These are phyloP conservation scores for Penicillium coffeae DNA, from an alignment of 495 filamentous ascomycete genomes.

Conservation along the genomic window DNA sequence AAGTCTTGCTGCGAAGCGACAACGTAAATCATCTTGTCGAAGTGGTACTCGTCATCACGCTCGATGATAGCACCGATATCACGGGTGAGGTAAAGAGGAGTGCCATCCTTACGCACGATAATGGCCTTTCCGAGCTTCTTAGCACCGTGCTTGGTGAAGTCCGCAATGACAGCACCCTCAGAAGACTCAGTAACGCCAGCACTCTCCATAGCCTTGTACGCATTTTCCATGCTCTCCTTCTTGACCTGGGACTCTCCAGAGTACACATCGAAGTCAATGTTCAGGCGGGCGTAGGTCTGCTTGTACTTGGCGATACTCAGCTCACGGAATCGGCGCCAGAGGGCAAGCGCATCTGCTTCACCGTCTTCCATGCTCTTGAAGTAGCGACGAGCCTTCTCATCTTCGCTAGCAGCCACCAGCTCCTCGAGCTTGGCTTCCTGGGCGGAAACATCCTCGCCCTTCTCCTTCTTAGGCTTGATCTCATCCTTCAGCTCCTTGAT, in stretches of 20 bases:
- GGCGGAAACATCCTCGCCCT: constrained; percentile 41
- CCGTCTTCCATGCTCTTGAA: constrained; percentile 91
- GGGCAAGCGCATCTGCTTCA: constrained; percentile 67
- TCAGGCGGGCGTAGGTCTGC: constrained; percentile 75
- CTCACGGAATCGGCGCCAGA: constrained; percentile 86
- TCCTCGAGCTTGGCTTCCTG: constrained; percentile 49
- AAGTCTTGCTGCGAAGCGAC: constrained; percentile 66
- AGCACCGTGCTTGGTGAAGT: constrained; percentile 71
- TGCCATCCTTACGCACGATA: constrained; percentile 66
- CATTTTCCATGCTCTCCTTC: constrained; percentile 72
- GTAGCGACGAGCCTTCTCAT: constrained; percentile 67
- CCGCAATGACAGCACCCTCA: constrained; percentile 83
- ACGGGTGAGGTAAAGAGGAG: constrained; percentile 65
- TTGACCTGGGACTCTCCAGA: constrained; percentile 90
- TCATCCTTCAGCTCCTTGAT: constrained; percentile 55
- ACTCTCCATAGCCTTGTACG: constrained; percentile 59
- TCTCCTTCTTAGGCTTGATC: constrained; percentile 51
- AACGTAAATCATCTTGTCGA: constrained; percentile 77
- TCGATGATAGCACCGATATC: constrained; percentile 67
- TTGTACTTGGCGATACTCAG: constrained; percentile 85
- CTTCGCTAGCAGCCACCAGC: constrained; percentile 55
- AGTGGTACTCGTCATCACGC: constrained; percentile 58
- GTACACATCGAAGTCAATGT: constrained; percentile 93
- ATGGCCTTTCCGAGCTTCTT: constrained; percentile 68
- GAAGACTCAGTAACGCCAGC: constrained; percentile 74